These are phyloP conservation scores for Austroboletus niveus DNA, from an alignment of 1,284 basidiomycete genomes.

Conservation along the genomic window DNA sequence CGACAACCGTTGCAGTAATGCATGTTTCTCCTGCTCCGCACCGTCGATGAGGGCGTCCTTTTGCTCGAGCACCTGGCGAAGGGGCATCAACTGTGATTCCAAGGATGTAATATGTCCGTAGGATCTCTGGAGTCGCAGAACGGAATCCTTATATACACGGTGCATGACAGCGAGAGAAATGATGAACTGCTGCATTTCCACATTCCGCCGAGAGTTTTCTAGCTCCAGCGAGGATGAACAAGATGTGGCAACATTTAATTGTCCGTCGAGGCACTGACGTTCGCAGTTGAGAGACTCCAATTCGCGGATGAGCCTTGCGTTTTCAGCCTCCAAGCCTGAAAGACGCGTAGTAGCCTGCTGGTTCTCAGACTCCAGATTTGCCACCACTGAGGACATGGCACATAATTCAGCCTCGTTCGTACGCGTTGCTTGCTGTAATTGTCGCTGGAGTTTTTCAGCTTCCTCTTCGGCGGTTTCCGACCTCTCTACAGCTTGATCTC, in stretches of 20 bases:
- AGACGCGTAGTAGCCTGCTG: constrained; percentile 13
- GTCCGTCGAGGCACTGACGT: constrained; percentile 10
- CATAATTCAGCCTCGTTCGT: constrained; percentile 20
- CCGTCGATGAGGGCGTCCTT: background rate
- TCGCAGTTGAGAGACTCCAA: constrained; percentile 14
- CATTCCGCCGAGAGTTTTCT: constrained; percentile 6
- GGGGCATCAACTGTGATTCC: constrained; percentile 17
- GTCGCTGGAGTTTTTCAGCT: constrained; percentile 55
- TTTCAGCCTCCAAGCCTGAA: constrained; percentile 15
- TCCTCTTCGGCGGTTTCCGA: constrained; percentile 45
- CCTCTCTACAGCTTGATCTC: constrained; percentile 55
- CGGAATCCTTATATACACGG: constrained; percentile 14
- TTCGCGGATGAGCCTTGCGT: constrained; percentile 14
- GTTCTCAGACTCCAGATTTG: constrained; percentile 14
- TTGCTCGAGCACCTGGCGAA: constrained; percentile 12
- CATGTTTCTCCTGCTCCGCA: constrained; percentile 10
- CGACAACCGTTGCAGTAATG: constrained; percentile 7
- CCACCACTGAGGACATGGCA: constrained; percentile 14
- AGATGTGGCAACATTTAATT: constrained; percentile 5
- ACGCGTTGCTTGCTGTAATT: constrained; percentile 16
- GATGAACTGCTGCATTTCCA: constrained; percentile 26
- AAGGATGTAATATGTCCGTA: constrained; percentile 8
- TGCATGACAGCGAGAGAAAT: constrained; percentile 35
- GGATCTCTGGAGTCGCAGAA: constrained; percentile 12
- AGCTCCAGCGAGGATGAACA: constrained; percentile 11